Base-by-base conservation (phyloP, 2,329 filamentous ascomycete genomes). In the Aspergillus sp. region DNA sequence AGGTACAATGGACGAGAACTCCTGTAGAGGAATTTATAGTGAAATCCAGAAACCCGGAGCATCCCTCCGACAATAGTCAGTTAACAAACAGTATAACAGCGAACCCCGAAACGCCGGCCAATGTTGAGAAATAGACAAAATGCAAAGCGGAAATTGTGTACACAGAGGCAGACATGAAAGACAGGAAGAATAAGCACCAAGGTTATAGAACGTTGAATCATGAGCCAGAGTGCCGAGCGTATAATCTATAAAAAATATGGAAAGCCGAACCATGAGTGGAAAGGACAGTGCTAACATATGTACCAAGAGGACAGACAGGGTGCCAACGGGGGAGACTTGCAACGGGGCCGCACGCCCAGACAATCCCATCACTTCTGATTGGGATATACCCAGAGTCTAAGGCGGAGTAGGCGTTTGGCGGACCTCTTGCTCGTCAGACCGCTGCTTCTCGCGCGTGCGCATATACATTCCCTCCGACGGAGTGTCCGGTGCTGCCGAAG, bases 381-480 rank as follows among this genome's bases (percentile, higher is more conserved):
- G 10, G 17, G 6, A 53, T 11, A 36, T 13, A 36, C 11, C 25
- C 6, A 27, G 25, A 27, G 44, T 47, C 54, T 70, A 74, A 7
- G 74, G 73, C 23, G 74, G 74, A 13, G 74, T 76, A 17, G 73
- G 71, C 10, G 73, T 75, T 60, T 76, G 74, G 17, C 65, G 69
- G 38, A 71, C 52, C 50, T 71, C 70, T 1, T 66, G 54, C 13
- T 64, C 66, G 36, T 65, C 58, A 17, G 56, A 41, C 21, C 61
- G 67, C 39, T 61, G 66, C 60, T 70, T 69, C 47, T 74, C 70
- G 58, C 60, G 67, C 25, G 65, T 60, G 51, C 73, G 71, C 71
- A 73, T 75, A 52, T 75, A 74, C 67, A 75, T 74, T 30, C 56
- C 69, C 39, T 73, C 72, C 5, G 71, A 65, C 32, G 66, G 59